Base-by-base conservation (phyloP, 2,329 filamentous ascomycete species). In the Phialemonium atrogriseum region DNA sequence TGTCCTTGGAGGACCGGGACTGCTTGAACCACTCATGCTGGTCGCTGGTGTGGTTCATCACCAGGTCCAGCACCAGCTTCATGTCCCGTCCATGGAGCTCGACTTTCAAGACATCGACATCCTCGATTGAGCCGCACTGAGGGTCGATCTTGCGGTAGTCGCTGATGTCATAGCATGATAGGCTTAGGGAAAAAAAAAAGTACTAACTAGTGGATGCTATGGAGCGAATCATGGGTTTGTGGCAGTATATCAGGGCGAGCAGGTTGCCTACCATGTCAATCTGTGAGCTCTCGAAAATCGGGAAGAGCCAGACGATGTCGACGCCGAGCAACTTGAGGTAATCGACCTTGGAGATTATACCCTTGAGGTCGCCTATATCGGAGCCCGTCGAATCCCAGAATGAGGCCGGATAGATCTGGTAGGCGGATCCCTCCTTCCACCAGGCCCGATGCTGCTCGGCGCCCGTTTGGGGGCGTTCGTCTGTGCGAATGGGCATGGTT, bases 31-130 rank as follows among this genome's bases (percentile, higher is more conserved):
- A 77, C 20, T 59, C 54, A 42, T 77, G 71, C 48, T 75, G 58
- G 39, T 66, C 54, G 25, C 55, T 62, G 1, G 80, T 85, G 50
- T 87, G 81, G 40, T 85, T 86, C 32, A 84, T 71, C 2, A 86
- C 82, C 8, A 86, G 57, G 45, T 86, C 81, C 43, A 85, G 68
- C 14, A 86, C 67, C 9, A 86, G 59, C 49, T 77, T 80, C 70
- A 86, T 81, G 3, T 67, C 71, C 3, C 76, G 60, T 19, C 66
- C 52, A 37, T 84, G 77, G 16, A 75, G 68, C 15, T 67, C 68
- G 28, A 72, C 52, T 32, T 79, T 77, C 33, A 86, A 55, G 2
- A 58, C 51, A 30, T 84, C 77, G 14, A 85, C 72, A 48, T 87
- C 79, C 30, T 61, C 59, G 23, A 87, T 58, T 12, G 75, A 75